phyloP scores from a whole-genome alignment of 371 early-diverging fungal species.

The Apophysomyces ossiformis region DNA sequence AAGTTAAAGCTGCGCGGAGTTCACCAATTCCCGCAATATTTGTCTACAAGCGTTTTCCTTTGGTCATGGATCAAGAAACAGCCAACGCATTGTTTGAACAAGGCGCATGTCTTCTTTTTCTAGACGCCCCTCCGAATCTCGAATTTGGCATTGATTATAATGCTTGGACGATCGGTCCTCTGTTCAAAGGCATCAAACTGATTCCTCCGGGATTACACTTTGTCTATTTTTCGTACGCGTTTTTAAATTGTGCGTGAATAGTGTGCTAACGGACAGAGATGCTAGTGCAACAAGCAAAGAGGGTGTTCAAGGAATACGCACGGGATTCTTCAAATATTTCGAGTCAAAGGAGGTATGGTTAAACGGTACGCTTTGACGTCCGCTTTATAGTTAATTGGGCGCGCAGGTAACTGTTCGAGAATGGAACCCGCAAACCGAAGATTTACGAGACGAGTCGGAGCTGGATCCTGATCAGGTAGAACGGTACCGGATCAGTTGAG shows the following conservation, averaged over 20 bases:
- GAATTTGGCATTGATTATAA: slow-evolving; percentile 94
- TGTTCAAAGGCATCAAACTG: slow-evolving; percentile 91
- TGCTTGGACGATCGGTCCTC: slow-evolving; percentile 90
- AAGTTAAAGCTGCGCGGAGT: background rate
- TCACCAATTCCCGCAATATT: background rate
- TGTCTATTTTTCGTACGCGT: slow-evolving; percentile 78
- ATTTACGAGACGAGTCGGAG: slow-evolving; percentile 53
- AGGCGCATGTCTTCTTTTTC: slow-evolving; percentile 79
- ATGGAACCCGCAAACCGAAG: slow-evolving; percentile 71
- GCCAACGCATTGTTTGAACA: slow-evolving; percentile 74
- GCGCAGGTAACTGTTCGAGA: slow-evolving; percentile 71
- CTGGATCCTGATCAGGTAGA: slow-evolving; percentile 55
- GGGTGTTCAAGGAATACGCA: slow-evolving; percentile 65
- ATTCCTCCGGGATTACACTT: slow-evolving; percentile 96
- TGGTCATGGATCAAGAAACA: slow-evolving; percentile 76
- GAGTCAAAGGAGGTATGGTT: slow-evolving; percentile 61
- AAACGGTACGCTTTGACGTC: background rate
- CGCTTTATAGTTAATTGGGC: background rate
- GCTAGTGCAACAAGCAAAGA: slow-evolving; percentile 56
- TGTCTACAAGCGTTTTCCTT: background rate
- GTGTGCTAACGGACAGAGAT: background rate
- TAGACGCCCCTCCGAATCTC: slow-evolving; percentile 80
- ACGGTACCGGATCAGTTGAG: slow-evolving; percentile 49
- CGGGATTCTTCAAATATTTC: slow-evolving; percentile 81
- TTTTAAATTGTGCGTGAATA: background rate